Evolutionary conservation across 169 alveolate species (phyloP), one percentile per base, ranked within the genome.

Genomic region (Plasmodium vivax): DNA sequence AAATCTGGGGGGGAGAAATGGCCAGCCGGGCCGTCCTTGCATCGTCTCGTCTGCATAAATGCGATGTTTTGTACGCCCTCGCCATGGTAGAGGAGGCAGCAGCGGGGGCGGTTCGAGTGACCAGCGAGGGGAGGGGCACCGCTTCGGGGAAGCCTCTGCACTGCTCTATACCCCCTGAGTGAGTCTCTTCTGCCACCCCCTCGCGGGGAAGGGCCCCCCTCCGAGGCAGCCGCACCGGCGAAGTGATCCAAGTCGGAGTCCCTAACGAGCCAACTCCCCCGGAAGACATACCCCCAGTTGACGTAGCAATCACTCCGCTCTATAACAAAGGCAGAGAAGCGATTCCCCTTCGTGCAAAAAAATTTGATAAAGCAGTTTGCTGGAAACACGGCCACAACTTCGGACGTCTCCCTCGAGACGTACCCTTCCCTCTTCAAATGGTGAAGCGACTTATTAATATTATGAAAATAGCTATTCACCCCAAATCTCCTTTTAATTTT

Each of bases 311-410:
- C 74, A 77, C 47, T 68, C 36, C 75, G 58, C 36, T 87, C 87
- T 32, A 87, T 51, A 54, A 87, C 81, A 45, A 87, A 87, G 12
- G 87, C 41, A 87, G 56, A 87, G 56, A 87, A 51, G 81, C 9
- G 23, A 87, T 87, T 79, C 62, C 45, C 45, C 10, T 34, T 54
- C n/a, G 81, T 71, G 10, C 68, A 75, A 34, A 87, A 87, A 51
- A 6, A 58, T 87, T 74, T 87, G 8, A 87, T 45, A 41, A 10
- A 32, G 34, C 80, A 74, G 56, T 38, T 54, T n/a, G 68, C 14
- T 16, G 93, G 93, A 3, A 87, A 77, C 14, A 77, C 38, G 27
- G 45, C 93, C 19, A 87, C 82, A 30, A 87, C 36, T 87, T 87
- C 93, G 2, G 84, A 75, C 6, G 14, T 51, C 5, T 30, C 79